phyloP scores from a whole-genome alignment of 345 rosid genomes.

The Cardamine chenopodiifolia region DNA sequence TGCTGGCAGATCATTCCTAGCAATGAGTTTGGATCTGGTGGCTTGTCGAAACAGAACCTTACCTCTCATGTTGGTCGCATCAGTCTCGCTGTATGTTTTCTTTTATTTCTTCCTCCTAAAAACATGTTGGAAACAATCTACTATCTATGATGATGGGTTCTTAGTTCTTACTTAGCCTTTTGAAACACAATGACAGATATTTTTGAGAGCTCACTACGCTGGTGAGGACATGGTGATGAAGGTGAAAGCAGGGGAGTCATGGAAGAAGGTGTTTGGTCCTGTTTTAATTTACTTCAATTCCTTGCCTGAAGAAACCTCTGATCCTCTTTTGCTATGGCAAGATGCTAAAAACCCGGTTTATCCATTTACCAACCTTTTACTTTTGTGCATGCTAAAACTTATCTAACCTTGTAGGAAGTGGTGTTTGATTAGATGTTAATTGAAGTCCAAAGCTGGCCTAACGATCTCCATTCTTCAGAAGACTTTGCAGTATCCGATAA shows the following conservation, averaged over 20 bases:
- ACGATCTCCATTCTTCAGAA: conserved; percentile 66
- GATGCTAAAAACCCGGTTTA: conserved; percentile 80
- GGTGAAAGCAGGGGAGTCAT: conserved; percentile 63
- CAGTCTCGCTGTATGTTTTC: conserved; percentile 49
- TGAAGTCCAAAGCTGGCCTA: conserved; percentile 86
- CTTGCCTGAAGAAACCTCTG: conserved; percentile 35
- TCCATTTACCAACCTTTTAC: not conserved
- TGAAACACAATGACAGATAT: conserved; percentile 50
- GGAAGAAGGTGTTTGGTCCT: conserved; percentile 96
- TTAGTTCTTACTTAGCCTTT: not conserved
- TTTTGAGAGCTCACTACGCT: conserved; percentile 79
- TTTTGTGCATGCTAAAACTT: not conserved
- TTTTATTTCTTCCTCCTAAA: not conserved
- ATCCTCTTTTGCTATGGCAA: conserved; percentile 64
- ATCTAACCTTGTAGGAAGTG: not conserved
- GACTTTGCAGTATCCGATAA: conserved; percentile 56
- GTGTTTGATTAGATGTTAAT: conserved; percentile 48
- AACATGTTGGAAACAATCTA: not conserved
- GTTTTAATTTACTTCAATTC: conserved; percentile 70
- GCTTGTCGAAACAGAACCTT: conserved; percentile 64
- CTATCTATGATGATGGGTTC: not conserved
- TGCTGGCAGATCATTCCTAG: conserved; percentile 84
- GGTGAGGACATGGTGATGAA: conserved; percentile 82
- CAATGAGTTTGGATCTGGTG: conserved; percentile 70
- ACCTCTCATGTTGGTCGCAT: conserved; percentile 69